phyloP scores from a whole-genome alignment of 495 filamentous ascomycete genomes.

The Penicillium parvum region DNA sequence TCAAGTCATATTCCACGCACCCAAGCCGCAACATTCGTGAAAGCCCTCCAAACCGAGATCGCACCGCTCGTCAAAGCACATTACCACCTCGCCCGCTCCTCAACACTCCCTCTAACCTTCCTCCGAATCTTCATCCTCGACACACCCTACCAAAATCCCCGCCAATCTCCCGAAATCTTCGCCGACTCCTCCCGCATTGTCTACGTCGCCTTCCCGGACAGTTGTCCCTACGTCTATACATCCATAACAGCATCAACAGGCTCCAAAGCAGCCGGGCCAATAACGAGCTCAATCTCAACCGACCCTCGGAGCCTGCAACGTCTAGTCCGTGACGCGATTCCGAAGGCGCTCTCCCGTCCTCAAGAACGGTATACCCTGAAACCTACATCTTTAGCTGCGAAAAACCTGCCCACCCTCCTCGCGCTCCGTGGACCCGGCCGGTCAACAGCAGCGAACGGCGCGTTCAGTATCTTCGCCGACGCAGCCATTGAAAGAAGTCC shows the following conservation, averaged over 20 bases:
- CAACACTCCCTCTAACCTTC: slow-evolving; percentile 59
- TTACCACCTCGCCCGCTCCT: slow-evolving; percentile 65
- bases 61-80: slow-evolving; percentile 74
- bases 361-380: slow-evolving; percentile 64
- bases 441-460: slow-evolving; percentile 64
- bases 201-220: slow-evolving; percentile 75
- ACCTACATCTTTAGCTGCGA: slow-evolving; percentile 60
- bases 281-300: slow-evolving; percentile 30
- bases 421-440: slow-evolving; percentile 61
- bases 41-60: slow-evolving; percentile 65
- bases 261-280: slow-evolving; percentile 18
- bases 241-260: slow-evolving; percentile 48
- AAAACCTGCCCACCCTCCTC: slow-evolving; percentile 62
- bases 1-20: slow-evolving; percentile 59
- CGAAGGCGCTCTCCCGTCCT: slow-evolving; percentile 68
- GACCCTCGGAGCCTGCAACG: slow-evolving; percentile 62
- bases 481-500: slow-evolving; percentile 54
- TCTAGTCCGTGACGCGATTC: slow-evolving; percentile 68
- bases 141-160: slow-evolving; percentile 62
- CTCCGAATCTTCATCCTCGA: slow-evolving; percentile 71
- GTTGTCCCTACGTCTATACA: slow-evolving; percentile 68
- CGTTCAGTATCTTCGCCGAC: slow-evolving; percentile 74
- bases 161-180: slow-evolving; percentile 34
- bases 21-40: slow-evolving; percentile 70
- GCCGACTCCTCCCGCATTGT: slow-evolving; percentile 58